Evolutionary conservation across 108 stramenopile species (phyloP), one percentile per base, ranked within the genome.

Genomic region (Discostella stelligeroides): DNA sequence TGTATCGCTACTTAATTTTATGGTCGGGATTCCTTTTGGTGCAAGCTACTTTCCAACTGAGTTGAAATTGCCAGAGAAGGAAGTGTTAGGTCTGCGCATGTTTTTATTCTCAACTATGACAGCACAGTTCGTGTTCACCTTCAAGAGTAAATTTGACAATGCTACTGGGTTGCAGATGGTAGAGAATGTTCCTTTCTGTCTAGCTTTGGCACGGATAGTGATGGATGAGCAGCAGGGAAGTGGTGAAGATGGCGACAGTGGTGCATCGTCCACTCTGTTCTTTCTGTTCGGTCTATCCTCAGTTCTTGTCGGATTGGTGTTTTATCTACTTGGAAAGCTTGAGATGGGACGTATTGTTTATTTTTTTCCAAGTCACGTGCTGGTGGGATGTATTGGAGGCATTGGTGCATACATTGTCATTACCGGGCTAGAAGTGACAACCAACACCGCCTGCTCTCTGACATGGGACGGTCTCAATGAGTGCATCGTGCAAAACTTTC

Each of bases 361-460:
- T 65, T 94, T 81, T 65, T 91, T 96, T 67, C 95, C 95, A 7
- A 76, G 59, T 4, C 95, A 93, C 47, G 91, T 94, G 12, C 51
- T 94, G 38, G 79, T 91, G 29, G 95, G 92, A 11, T 92, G 86
- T 53, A 93, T 96, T 66, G 79, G 43, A 37, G 48, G 48, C 7
- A 64, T 70, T 23, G 69, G 69, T 0, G 14, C 78, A 0, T 85
- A 82, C 30, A 68, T 94, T 17, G 66, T 76, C 25, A 75, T 56
- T 0, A 91, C 90, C 1, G 82, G 60, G n/a, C 45, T 94, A 12
- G 88, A 91, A 63, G 88, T 91, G 1, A 82, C 90, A 0, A 68
- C 76, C 20, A 63, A 88, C 57, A 60, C 51, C 42, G 27, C 67
- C 3, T 87, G 87, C 47, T 23, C 73, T 12, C 75, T 83, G 17